Evolutionary conservation across 768 basidiomycete genomes (phyloP).

Genomic region (Agrocybe praecox): DNA sequence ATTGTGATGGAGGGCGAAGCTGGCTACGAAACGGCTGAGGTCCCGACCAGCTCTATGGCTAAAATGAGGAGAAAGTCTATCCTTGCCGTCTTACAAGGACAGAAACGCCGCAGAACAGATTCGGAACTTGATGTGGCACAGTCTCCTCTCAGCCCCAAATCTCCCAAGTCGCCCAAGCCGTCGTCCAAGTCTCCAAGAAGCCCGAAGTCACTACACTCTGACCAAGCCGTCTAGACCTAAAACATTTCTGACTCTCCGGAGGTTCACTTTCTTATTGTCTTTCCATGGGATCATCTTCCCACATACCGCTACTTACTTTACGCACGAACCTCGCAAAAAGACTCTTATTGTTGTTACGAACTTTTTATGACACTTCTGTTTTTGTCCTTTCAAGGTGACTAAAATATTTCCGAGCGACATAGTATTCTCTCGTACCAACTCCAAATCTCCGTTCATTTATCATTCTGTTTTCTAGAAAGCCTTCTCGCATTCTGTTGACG

Average conservation of each 20-base stretch:
- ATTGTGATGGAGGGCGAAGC: constrained; percentile 57
- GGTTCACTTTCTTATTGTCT: no score
- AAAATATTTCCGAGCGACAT: no score
- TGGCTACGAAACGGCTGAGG: constrained; percentile 43
- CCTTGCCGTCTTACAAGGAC: constrained; percentile 13
- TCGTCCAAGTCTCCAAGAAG: not conserved
- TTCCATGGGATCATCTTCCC: no score
- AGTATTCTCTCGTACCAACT: no score
- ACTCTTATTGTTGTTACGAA: not conserved
- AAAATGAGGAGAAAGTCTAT: constrained; percentile 11
- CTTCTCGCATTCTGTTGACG: no score
- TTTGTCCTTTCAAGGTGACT: no score
- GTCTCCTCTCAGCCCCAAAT: constrained; percentile 1
- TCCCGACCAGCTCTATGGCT: constrained; percentile 24
- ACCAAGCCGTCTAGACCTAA: not conserved
- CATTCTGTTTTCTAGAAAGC: no score
- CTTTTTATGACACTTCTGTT: not conserved
- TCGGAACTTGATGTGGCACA: not conserved
- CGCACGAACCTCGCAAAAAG: no score
- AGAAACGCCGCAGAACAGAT: not conserved
- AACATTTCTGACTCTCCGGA: no score
- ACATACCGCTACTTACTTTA: no score
- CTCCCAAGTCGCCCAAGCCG: not conserved
- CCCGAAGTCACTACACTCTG: not conserved
- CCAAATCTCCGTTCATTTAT: no score